Evolutionary conservation across 345 rosid species (phyloP), one percentile per base, ranked within the genome.

Genomic region (Rhodamnia rubescens): DNA sequence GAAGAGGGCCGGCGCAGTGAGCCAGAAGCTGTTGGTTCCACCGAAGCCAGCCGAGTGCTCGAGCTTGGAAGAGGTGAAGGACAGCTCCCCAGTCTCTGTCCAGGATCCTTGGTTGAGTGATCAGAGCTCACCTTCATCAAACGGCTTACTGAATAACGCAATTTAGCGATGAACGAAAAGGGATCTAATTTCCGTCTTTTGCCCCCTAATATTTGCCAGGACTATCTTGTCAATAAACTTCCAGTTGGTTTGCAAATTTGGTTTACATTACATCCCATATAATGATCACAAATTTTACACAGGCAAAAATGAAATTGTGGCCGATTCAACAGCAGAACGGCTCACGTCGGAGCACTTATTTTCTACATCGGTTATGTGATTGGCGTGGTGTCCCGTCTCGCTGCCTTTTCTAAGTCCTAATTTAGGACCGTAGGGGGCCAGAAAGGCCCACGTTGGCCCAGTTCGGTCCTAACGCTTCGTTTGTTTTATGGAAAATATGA

Each of bases 61-160:
- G 29, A 83, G 89, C 24, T 53, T 92, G 15, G 93, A 90, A 85
- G 96, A 88, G 88, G 90, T 88, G 21, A 91, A 89, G 82, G 94
- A 91, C 83, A 90, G 91, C 87, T 95, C 98, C 13, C 98, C 97
- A 0, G 95, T 95, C 74, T 97, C 99, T 8, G 97, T 95, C 27
- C 99, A 93, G 87, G 98, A 94, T 86, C 94, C 93, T 42, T 97
- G 99, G 99, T 88, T 91, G 75, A 97, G 99, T 85, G 96, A 91
- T 78, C 95, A 95, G 29, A 97, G 98, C 93, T 95, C 99, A 26
- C 97, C 98, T 86, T 93, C 97, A 26, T 59, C 96, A 51, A 95
- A 92, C 89, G 95, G 97, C 91, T 89, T 97, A 87, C 86, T 96
- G 80, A 94, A 93, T 85, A 91, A 94, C 83, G 90, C 89, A 81